These are phyloP conservation scores for Blastobotrys indianensis DNA, from an alignment of 1,139 yeast genomes.

Conservation along the genomic window DNA sequence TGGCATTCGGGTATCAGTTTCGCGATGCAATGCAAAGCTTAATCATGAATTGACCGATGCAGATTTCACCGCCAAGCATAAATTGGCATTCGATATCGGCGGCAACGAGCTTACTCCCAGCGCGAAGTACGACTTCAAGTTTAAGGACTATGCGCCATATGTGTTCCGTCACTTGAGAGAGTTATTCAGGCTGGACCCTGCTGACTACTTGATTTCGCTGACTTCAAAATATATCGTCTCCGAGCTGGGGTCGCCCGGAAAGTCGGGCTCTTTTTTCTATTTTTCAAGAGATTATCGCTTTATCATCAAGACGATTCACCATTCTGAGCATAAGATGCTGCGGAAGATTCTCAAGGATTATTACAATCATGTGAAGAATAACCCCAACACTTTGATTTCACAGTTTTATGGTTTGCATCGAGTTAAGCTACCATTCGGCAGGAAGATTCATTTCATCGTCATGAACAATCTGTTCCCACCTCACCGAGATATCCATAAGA, in stretches of 20 bases:
- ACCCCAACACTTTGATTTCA: slow-evolving; percentile 84
- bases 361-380: slow-evolving; percentile 68
- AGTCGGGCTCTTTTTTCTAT: slow-evolving; percentile 93
- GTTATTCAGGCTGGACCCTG: slow-evolving; percentile 84
- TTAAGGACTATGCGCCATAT: slow-evolving; percentile 93
- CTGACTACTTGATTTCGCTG: slow-evolving; percentile 86
- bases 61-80: slow-evolving; percentile 68
- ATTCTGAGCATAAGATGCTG: slow-evolving; percentile 81
- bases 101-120: slow-evolving; percentile 91
- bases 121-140: slow-evolving; percentile 90
- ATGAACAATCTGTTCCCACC: slow-evolving; percentile 98
- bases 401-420: slow-evolving; percentile 96
- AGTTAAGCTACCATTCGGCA: slow-evolving; percentile 78
- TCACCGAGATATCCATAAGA: slow-evolving; percentile 76
- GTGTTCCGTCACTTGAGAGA: slow-evolving; percentile 83
- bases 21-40: slow-evolving; percentile 76
- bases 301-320: slow-evolving; percentile 93
- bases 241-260: slow-evolving; percentile 94
- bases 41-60: slow-evolving; percentile 64
- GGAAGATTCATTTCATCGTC: slow-evolving; percentile 88
- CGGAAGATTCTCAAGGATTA: slow-evolving; percentile 71
- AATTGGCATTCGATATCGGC: slow-evolving; percentile 77
- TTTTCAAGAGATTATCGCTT: slow-evolving; percentile 90
- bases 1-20: slow-evolving; percentile 92
- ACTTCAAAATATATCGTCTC: slow-evolving; percentile 90